Percentiles rank a stretch among this genome's conserved stretches.
phyloP scores from a whole-genome alignment of 129 eudicot species.

The Gnaphalium uliginosum region DNA sequence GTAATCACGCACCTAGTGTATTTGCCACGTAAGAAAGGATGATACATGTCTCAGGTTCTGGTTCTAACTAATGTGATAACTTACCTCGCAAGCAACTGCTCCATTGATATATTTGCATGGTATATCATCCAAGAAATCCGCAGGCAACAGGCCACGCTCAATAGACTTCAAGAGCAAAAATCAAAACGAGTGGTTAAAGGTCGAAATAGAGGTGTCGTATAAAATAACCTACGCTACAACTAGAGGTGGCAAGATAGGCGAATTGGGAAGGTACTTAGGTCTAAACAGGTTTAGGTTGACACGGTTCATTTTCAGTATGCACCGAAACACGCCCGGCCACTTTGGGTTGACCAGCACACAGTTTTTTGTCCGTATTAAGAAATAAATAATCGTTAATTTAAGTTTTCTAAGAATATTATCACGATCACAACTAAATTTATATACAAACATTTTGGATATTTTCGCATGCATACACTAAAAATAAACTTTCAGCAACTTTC shows the following conservation, averaged over 20 bases:
- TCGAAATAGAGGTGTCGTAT: background rate
- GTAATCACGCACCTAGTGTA: conserved; percentile 80
- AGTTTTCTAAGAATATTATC: background rate
- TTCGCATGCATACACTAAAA: background rate
- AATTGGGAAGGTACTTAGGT: too few relatives aligned
- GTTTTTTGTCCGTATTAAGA: background rate
- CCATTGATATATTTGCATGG: conserved; percentile 87
- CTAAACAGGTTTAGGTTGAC: background rate
- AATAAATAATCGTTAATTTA: too few relatives aligned
- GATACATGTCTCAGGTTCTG: background rate
- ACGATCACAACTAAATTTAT: background rate
- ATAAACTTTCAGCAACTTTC: background rate
- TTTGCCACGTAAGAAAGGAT: conserved; percentile 16
- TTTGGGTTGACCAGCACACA: background rate
- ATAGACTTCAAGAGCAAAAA: conserved; percentile 59
- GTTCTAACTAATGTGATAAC: conserved; percentile 20
- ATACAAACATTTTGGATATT: background rate
- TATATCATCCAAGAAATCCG: conserved; percentile 87
- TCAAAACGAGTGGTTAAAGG: background rate
- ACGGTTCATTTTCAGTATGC: background rate
- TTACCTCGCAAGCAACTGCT: conserved; percentile 77
- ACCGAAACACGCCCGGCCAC: background rate
- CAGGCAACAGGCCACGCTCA: conserved; percentile 87
- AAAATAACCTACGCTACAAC: background rate
- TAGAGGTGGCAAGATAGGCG: background rate